These are phyloP conservation scores for Wickerhamomyces xylosicus DNA, from an alignment of 805 yeast species.

Conservation along the genomic window DNA sequence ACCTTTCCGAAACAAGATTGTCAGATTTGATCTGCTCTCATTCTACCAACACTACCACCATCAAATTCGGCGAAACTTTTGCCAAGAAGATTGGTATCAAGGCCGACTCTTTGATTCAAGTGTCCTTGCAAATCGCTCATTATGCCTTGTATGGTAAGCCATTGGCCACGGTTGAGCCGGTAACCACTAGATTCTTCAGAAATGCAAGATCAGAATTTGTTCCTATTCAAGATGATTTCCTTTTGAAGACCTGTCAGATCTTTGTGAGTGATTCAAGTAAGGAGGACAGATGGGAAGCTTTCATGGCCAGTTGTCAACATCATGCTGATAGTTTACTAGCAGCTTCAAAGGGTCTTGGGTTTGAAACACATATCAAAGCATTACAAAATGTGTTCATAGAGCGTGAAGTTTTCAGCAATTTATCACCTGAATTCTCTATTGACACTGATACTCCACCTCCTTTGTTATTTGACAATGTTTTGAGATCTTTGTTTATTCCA, in stretches of 20 bases:
- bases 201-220: constrained; percentile 64
- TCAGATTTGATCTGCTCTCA: constrained; percentile 74
- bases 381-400: constrained; percentile 45
- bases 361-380: constrained; percentile 64
- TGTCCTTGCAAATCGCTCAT: constrained; percentile 85
- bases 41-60: constrained; percentile 66
- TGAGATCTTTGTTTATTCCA: constrained; percentile 28
- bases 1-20: constrained; percentile 82
- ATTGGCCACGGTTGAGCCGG: constrained; percentile 85
- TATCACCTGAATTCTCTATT: constrained; percentile 33
- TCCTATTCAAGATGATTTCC: constrained; percentile 47
- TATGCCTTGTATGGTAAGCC: constrained; percentile 86
- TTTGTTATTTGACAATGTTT: constrained; percentile 31
- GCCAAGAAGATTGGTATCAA: constrained; percentile 73
- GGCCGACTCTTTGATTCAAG: constrained; percentile 85
- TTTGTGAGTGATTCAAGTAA: constrained; percentile 48
- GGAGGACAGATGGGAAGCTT: constrained; percentile 35
- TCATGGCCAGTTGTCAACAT: constrained; percentile 38
- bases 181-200: constrained; percentile 60
- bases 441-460: constrained; percentile 26
- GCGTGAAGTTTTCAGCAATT: constrained; percentile 31
- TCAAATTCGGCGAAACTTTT: constrained; percentile 69
- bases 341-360: constrained; percentile 56
- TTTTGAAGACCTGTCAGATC: constrained; percentile 43
- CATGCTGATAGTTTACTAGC: constrained; percentile 39